Conservation (phyloP, 2,329 filamentous ascomycete species). For the Fusarium tricinctum region DNA sequence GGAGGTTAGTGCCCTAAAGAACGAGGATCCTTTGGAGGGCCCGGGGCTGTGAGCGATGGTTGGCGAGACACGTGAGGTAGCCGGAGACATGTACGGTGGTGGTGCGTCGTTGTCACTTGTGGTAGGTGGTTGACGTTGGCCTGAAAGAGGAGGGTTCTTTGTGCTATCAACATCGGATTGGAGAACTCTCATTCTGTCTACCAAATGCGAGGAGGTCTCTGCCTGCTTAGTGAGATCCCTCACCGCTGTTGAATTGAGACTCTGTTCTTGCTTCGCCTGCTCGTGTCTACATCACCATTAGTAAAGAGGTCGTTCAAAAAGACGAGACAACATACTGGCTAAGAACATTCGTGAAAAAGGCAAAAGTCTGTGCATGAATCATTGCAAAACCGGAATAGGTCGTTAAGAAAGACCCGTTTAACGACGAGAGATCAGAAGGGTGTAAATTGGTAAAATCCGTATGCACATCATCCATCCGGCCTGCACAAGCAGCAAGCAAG, state of each 20-base stretch:
- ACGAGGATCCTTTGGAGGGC: not conserved
- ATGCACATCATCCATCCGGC: not conserved
- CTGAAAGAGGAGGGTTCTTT: fast-evolving
- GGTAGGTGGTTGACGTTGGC: fast-evolving
- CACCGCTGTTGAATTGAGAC: not conserved
- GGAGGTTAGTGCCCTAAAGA: slow-evolving; percentile 5
- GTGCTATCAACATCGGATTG: not conserved
- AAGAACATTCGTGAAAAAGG: not conserved
- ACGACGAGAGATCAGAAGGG: not conserved
- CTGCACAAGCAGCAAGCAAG: not conserved
- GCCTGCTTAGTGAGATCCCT: not conserved
- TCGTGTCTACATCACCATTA: not conserved
- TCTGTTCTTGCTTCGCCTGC: not conserved
- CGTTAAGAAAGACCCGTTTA: not conserved
- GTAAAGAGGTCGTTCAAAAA: not conserved
- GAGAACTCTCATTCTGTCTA: not conserved
- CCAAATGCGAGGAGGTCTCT: not conserved
- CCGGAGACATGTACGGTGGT: not conserved
- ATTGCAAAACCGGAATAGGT: not conserved
- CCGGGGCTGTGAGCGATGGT: not conserved
- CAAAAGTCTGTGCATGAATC: not conserved
- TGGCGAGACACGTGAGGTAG: too few species aligned
- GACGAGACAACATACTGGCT: not conserved
- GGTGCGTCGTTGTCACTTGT: not conserved
- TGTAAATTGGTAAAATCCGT: not conserved